Base-by-base conservation (phyloP, 805 yeast species). In the Candida rishiriensis region DNA sequence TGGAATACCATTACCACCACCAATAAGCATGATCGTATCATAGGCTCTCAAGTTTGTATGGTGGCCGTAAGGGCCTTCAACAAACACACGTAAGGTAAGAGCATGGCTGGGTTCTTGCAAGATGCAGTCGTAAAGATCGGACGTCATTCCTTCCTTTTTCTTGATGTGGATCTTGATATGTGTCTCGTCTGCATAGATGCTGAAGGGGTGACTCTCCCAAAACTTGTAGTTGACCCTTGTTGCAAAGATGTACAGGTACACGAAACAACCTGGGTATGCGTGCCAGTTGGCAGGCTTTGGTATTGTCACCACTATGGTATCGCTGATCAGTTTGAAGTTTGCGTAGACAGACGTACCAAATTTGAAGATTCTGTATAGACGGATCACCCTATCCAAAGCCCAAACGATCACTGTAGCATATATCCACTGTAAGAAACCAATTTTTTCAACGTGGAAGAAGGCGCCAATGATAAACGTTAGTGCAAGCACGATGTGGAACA, bases 131-230 rank as follows among this genome's bases (percentile, higher is more conserved):
- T 56, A 60, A 28, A 76, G 53, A 14, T 61, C 51, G 40, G 58
- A 56, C 3, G 83, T 75, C 56, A 75, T 61, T 8, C 85, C 85
- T 3, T 66, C 68, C 48, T 79, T 73, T 3, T 68, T 70, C 54
- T 73, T 75, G 40, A 76, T 58, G 51, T 68, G 66, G 34, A 80
- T 68, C 37, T 69, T 69, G 40, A 72, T 47, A 13, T 50, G 45
- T 5, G 44, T 36, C 1, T 41, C 53, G 30, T 45, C 42, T 4
- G 49, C 32, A 35, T 69, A 31, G 59, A 62, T 47, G 60, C 85
- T 78, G 56, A 81, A 81, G 1, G 87, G 87, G 55, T 81, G 86
- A 1, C 83, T 78, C 50, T 81, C 84, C 78, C 83, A 76, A 47
- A 79, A 66, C 41, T 73, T 64, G 45, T 63, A 51, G 34, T 71